These are phyloP conservation scores for Podospora tetraspora DNA, from an alignment of 495 filamentous ascomycete genomes.

Conservation along the genomic window DNA sequence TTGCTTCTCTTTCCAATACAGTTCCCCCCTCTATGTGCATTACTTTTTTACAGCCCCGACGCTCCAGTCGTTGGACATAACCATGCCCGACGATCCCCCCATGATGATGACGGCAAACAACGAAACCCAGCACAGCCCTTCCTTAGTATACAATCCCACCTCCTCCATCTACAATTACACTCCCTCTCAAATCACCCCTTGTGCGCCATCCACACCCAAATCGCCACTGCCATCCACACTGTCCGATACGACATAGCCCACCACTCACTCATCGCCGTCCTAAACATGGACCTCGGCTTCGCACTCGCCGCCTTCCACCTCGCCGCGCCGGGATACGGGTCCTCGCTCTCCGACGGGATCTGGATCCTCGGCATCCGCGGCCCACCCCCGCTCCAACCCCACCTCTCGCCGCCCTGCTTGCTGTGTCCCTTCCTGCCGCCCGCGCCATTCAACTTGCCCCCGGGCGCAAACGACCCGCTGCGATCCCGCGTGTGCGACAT, in stretches of 20 bases:
- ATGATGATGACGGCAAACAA: neutral
- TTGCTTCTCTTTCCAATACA: neutral
- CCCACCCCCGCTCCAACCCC: conserved; percentile 39
- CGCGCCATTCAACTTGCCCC: conserved; percentile 14
- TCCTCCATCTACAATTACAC: neutral
- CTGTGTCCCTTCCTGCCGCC: conserved; percentile 10
- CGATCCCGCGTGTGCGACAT: conserved; percentile 22
- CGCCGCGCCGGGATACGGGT: conserved; percentile 25
- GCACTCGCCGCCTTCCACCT: conserved; percentile 30
- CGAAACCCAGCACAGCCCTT: neutral
- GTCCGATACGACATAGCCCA: conserved; percentile 43
- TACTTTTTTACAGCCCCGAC: neutral
- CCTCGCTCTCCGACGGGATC: conserved; percentile 36
- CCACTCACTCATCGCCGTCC: conserved; percentile 34
- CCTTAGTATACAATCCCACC: neutral
- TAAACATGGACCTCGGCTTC: conserved; percentile 19
- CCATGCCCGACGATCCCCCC: neutral
- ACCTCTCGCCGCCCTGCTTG: conserved; percentile 18
- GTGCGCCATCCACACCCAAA: conserved; percentile 38
- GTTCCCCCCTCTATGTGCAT: neutral
- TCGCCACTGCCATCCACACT: conserved; percentile 41
- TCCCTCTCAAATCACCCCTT: conserved; percentile 26
- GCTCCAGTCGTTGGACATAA: neutral
- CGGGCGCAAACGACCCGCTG: conserved; percentile 15
- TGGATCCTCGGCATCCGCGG: conserved; percentile 38